These are phyloP conservation scores for Maudiozyma pseudohumilis DNA, from an alignment of 805 yeast genomes.

Conservation along the genomic window DNA sequence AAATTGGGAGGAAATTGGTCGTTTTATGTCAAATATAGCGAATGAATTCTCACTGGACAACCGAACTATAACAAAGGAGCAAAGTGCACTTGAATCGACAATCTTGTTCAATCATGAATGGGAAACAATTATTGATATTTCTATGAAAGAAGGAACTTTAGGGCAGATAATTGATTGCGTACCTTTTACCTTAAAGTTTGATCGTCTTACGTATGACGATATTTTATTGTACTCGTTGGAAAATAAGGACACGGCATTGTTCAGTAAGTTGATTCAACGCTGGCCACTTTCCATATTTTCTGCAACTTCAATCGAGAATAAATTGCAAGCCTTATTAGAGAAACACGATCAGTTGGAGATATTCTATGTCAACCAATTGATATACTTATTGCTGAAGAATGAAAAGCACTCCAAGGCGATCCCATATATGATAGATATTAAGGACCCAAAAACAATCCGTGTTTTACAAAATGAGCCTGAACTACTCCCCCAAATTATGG, in stretches of 20 bases:
- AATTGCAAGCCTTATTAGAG: conserved; percentile 40
- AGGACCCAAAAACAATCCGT: conserved; percentile 45
- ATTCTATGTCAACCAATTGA: conserved; percentile 35
- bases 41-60: conserved; percentile 2
- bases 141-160: conserved; percentile 39
- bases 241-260: conserved; percentile 27
- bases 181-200: conserved; percentile 40
- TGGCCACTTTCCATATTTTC: conserved; percentile 58
- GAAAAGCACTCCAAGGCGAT: conserved; percentile 57
- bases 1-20: conserved; percentile 46
- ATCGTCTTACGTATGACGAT: conserved; percentile 35
- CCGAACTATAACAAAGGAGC: background rate
- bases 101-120: conserved; percentile 38
- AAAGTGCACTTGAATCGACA: background rate
- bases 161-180: conserved; percentile 40
- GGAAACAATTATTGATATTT: conserved; percentile 52
- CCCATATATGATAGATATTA: conserved; percentile 46
- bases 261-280: conserved; percentile 34
- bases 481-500: conserved; percentile 41
- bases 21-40: conserved; percentile 20
- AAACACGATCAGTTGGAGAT: conserved; percentile 16
- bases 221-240: conserved; percentile 39
- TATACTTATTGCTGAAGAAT: conserved; percentile 45
- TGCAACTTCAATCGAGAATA: conserved; percentile 32
- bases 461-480: conserved; percentile 52